Evolutionary conservation across 2,329 filamentous ascomycete genomes (phyloP).

Genomic region (Cadophora luteo-olivacea): DNA sequence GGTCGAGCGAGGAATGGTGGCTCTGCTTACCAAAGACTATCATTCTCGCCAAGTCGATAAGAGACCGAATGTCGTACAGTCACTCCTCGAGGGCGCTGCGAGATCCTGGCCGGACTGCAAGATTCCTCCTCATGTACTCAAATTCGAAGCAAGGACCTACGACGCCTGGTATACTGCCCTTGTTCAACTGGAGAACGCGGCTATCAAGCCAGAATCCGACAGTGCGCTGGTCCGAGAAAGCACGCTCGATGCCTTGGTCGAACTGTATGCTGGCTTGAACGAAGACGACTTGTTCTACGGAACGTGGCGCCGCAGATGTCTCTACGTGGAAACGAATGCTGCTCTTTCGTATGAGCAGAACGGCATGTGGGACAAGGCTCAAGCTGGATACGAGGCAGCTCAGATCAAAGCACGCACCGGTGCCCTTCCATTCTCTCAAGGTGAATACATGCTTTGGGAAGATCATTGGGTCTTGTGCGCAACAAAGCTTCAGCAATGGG

Average conservation of each 20-base stretch:
- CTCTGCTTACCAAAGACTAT: conserved; percentile 91
- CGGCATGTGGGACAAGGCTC: conserved; percentile 99
- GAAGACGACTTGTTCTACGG: conserved; percentile 98
- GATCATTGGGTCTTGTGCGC: conserved; percentile 98
- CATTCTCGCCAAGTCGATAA: conserved; percentile 94
- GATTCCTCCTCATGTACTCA: conserved; percentile 93
- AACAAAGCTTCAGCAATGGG: conserved; percentile 98
- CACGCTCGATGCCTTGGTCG: conserved; percentile 93
- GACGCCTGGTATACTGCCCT: conserved; percentile 97
- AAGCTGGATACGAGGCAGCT: conserved; percentile 93
- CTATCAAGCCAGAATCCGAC: conserved; percentile 79
- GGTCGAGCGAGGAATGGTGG: conserved; percentile 89
- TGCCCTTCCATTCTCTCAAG: conserved; percentile 93
- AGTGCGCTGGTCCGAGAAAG: conserved; percentile 87
- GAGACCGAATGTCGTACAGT: conserved; percentile 93
- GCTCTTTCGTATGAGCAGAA: conserved; percentile 98
- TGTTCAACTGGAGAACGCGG: conserved; percentile 87
- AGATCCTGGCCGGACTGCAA: conserved; percentile 87
- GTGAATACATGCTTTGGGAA: conserved; percentile 99
- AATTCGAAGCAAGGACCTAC: conserved; percentile 92
- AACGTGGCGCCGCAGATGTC: conserved; percentile 91
- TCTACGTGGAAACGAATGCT: conserved; percentile 97
- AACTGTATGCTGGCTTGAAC: conserved; percentile 87
- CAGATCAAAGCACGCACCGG: conserved; percentile 97
- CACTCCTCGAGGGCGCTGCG: conserved; percentile 85